Evolutionary conservation across 2,329 filamentous ascomycete genomes (phyloP).

Genomic region (Moelleriella libera): DNA sequence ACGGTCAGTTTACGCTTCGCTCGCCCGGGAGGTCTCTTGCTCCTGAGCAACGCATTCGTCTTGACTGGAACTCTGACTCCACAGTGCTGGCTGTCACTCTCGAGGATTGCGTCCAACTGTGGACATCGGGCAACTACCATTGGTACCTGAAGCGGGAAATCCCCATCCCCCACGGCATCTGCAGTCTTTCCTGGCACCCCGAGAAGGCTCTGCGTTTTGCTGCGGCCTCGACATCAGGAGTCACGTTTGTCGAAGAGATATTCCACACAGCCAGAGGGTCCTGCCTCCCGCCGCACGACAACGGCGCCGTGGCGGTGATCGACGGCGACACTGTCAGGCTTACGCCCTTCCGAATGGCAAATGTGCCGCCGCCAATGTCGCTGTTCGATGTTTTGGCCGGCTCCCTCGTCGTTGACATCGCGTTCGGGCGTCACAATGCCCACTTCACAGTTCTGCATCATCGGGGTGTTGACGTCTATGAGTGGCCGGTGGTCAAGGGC

Average conservation of each 20-base stretch:
- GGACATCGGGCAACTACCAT: constrained; percentile 96
- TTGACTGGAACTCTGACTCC: constrained; percentile 88
- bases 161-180: constrained; percentile 20
- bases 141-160: constrained; percentile 96
- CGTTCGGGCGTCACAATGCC: constrained; percentile 51
- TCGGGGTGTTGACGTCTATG: constrained; percentile 51
- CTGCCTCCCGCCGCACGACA: constrained; percentile 56
- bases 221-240: constrained; percentile 31
- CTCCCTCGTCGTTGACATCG: constrained; percentile 57
- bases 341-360: constrained; percentile 71
- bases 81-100: constrained; percentile 76
- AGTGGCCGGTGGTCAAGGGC: constrained; percentile 49
- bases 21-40: constrained; percentile 41
- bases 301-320: constrained; percentile 68
- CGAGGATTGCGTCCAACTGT: constrained; percentile 66
- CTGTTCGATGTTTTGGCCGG: constrained; percentile 55
- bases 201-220: constrained; percentile 65
- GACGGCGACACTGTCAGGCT: constrained; percentile 71
- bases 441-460: constrained; percentile 61
- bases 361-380: constrained; percentile 87
- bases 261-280: constrained; percentile 58
- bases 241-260: constrained; percentile 52
- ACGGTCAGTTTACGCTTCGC: constrained; percentile 81
- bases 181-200: constrained; percentile 59
- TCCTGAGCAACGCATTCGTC: constrained; percentile 42